These are phyloP conservation scores for Collybiopsis confluens DNA, from an alignment of 768 basidiomycete genomes.

Conservation along the genomic window DNA sequence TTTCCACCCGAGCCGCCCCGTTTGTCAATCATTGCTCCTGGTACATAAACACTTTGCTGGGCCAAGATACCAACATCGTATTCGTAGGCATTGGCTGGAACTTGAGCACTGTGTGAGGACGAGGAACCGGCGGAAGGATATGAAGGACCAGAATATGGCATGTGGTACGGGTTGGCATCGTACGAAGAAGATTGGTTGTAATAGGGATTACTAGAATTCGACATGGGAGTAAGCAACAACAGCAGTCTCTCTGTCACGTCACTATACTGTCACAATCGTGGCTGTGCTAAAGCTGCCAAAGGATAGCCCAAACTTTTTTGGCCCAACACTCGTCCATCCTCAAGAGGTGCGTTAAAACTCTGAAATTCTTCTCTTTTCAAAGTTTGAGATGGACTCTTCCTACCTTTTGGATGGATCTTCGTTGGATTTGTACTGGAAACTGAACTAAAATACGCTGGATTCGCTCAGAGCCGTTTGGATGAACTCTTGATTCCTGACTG, in stretches of 20 bases:
- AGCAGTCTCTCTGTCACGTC: too few species aligned
- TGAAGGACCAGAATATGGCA: slow-evolving; percentile 73
- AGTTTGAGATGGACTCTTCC: neutral
- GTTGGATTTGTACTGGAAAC: neutral
- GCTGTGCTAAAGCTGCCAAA: neutral
- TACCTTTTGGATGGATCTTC: neutral
- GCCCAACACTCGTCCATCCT: neutral
- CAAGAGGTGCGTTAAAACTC: neutral
- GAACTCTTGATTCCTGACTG: slow-evolving; percentile 2
- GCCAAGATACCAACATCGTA: slow-evolving; percentile 89
- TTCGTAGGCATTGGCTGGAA: slow-evolving; percentile 88
- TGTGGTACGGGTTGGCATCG: slow-evolving; percentile 79
- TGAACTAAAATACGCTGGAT: neutral
- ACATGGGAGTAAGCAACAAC: too few species aligned
- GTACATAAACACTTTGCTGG: slow-evolving; percentile 89
- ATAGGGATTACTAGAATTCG: too few species aligned
- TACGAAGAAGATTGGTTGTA: slow-evolving; percentile 6
- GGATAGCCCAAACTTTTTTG: neutral
- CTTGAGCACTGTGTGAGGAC: slow-evolving; percentile 68
- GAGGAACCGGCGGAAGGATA: slow-evolving; percentile 61
- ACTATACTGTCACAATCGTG: too few species aligned
- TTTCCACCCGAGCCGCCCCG: slow-evolving; percentile 83
- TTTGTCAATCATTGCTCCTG: slow-evolving; percentile 87
- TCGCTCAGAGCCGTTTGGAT: neutral
- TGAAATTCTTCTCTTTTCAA: neutral